These are phyloP conservation scores for Arthroderma sp. DNA, from an alignment of 2,329 filamentous ascomycete species.

Conservation along the genomic window DNA sequence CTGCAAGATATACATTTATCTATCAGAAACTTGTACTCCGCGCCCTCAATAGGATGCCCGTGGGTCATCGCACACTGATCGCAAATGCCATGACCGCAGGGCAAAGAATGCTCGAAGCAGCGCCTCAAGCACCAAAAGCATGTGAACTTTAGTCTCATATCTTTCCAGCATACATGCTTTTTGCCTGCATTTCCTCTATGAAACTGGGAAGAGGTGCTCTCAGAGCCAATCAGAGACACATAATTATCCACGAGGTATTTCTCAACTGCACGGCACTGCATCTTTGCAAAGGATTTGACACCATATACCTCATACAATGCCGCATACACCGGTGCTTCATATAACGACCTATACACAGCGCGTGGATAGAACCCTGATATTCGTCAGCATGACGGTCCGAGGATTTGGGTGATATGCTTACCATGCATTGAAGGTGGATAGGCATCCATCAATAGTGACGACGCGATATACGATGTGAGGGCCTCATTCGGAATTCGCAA, in stretches of 20 bases:
- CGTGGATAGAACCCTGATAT: slow-evolving; percentile 8
- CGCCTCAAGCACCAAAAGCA: slow-evolving; percentile 14
- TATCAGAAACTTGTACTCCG: slow-evolving; percentile 1
- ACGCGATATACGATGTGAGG: slow-evolving; percentile 4
- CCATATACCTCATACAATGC: slow-evolving; percentile 2
- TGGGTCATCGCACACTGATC: slow-evolving; percentile 14
- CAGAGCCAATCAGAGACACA: neutral
- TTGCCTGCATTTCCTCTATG: slow-evolving; percentile 4
- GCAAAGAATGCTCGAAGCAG: slow-evolving; percentile 10
- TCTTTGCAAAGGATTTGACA: neutral
- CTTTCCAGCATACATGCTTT: slow-evolving; percentile 7
- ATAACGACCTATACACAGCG: slow-evolving; percentile 9
- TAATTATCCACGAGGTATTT: neutral
- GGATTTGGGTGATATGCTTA: neutral
- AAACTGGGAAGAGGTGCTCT: neutral
- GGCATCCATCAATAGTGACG: slow-evolving; percentile 12
- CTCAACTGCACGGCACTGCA: slow-evolving; percentile 1
- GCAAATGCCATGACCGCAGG: slow-evolving; percentile 13
- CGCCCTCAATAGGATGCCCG: slow-evolving; percentile 2
- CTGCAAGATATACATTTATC: neutral
- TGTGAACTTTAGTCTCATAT: slow-evolving; percentile 11
- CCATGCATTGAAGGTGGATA: slow-evolving; percentile 12
- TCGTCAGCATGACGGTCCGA: neutral
- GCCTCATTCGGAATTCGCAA: neutral
- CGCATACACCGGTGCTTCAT: slow-evolving; percentile 2